Conservation (phyloP, 1,284 basidiomycete species). For the Malassezia dermatis region DNA sequence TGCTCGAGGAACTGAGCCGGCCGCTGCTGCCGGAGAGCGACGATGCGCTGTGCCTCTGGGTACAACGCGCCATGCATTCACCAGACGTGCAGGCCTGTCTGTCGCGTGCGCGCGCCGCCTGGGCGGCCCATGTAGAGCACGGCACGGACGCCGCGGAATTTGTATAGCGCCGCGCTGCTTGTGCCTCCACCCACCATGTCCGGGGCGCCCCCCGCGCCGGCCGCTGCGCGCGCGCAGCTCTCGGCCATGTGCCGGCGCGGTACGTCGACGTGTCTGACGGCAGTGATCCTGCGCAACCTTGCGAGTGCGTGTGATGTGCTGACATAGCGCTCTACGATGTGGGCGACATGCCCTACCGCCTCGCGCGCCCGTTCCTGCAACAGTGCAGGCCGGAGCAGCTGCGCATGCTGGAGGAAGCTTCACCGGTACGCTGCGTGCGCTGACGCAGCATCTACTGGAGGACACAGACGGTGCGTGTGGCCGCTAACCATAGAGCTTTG, state of each 20-base stretch:
- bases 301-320: slow-evolving; percentile 9
- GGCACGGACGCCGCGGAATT: slow-evolving; percentile 1
- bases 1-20: slow-evolving; percentile 21
- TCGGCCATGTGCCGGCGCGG: slow-evolving; percentile 13
- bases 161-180: slow-evolving; percentile 1
- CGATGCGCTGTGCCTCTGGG: slow-evolving; percentile 37
- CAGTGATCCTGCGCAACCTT: slow-evolving; percentile 33
- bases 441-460: slow-evolving; percentile 20
- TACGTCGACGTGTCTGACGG: neutral
- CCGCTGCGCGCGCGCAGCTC: neutral
- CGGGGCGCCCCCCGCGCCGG: neutral
- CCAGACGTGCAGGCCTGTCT: neutral
- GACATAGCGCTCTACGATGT: slow-evolving; percentile 27
- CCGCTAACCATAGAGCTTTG: slow-evolving; percentile 21
- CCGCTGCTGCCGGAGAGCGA: slow-evolving; percentile 38
- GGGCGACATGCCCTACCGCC: slow-evolving; percentile 37
- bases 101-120: neutral
- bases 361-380: slow-evolving; percentile 33
- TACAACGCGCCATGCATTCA: slow-evolving; percentile 18
- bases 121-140: neutral
- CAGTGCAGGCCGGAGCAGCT: slow-evolving; percentile 38
- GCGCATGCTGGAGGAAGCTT: slow-evolving; percentile 27
- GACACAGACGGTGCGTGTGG: slow-evolving; percentile 17
- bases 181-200: neutral
- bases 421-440: slow-evolving; percentile 20